Percentiles rank a stretch among this genome's conserved stretches.
Conservation (phyloP, 495 filamentous ascomycete species). For the Penicillium alfredii region DNA sequence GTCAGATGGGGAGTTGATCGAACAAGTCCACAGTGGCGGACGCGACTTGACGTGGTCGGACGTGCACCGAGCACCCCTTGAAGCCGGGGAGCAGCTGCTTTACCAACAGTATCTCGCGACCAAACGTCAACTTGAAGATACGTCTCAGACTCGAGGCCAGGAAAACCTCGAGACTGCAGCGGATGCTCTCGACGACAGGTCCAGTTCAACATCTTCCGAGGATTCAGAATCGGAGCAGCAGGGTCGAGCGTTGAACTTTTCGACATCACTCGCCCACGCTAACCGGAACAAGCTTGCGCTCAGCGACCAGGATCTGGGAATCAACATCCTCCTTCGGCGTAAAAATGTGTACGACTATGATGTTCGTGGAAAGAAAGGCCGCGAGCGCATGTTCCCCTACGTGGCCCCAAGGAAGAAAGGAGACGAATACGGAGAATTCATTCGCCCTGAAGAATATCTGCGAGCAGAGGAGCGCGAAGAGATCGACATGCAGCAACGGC, state of each 20-base stretch:
- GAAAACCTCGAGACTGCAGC: slow-evolving; percentile 60
- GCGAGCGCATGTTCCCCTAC: slow-evolving; percentile 89
- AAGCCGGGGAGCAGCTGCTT: slow-evolving; percentile 63
- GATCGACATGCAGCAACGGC: slow-evolving; percentile 52
- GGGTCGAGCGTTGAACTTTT: slow-evolving; percentile 84
- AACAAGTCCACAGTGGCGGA: slow-evolving; percentile 61
- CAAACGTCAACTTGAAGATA: slow-evolving; percentile 71
- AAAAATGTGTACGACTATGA: slow-evolving; percentile 89
- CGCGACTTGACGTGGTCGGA: slow-evolving; percentile 53
- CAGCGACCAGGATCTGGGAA: slow-evolving; percentile 79
- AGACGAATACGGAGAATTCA: slow-evolving; percentile 91
- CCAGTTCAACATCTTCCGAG: slow-evolving; percentile 76
- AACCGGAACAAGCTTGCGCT: slow-evolving; percentile 75
- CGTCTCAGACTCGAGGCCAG: slow-evolving; percentile 60
- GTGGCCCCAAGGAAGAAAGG: slow-evolving; percentile 69
- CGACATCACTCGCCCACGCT: slow-evolving; percentile 71
- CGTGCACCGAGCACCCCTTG: slow-evolving; percentile 56
- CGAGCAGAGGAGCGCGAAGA: slow-evolving; percentile 89
- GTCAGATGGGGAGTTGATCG: slow-evolving; percentile 53
- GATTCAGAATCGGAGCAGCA: slow-evolving; percentile 88
- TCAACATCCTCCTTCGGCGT: slow-evolving; percentile 83
- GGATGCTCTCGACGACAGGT: slow-evolving; percentile 78
- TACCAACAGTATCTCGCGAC: slow-evolving; percentile 91
- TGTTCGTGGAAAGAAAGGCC: slow-evolving; percentile 85
- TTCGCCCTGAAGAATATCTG: slow-evolving; percentile 90